Conservation (phyloP, 2,329 filamentous ascomycete genomes). For the Clarireedia sp. region DNA sequence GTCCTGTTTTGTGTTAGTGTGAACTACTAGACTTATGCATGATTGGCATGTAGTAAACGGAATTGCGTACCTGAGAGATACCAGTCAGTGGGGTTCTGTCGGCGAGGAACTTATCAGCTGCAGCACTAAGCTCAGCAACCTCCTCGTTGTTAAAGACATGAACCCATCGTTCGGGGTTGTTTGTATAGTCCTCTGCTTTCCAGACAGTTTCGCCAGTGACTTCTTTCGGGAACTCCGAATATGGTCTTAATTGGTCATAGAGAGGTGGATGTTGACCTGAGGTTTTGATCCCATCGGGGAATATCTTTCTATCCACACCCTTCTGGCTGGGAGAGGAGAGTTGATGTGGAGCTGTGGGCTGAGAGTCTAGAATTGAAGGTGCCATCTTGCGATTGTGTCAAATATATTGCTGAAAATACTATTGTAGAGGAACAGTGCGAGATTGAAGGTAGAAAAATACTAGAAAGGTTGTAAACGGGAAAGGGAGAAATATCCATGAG, state of each 20-base stretch:
- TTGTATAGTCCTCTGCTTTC: slow-evolving; percentile 38
- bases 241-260: slow-evolving; percentile 56
- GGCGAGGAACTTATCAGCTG: slow-evolving; percentile 62
- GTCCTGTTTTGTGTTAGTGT: slow-evolving; percentile 14
- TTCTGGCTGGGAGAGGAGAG: slow-evolving; percentile 15
- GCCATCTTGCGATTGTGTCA: slow-evolving; percentile 9
- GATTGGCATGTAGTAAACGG: background rate
- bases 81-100: slow-evolving; percentile 60
- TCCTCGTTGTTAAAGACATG: slow-evolving; percentile 61
- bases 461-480: background rate
- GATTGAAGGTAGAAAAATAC: background rate
- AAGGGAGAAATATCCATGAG: background rate
- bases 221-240: slow-evolving; percentile 60
- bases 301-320: slow-evolving; percentile 24
- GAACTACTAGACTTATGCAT: background rate
- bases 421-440: background rate
- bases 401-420: too few species aligned
- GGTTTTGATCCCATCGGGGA: slow-evolving; percentile 34
- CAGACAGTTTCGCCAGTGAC: slow-evolving; percentile 69
- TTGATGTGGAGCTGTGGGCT: slow-evolving; percentile 15
- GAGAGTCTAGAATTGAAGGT: slow-evolving; percentile 18
- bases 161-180: slow-evolving; percentile 48
- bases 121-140: slow-evolving; percentile 55
- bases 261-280: slow-evolving; percentile 66
- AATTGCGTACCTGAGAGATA: slow-evolving; percentile 47